phyloP scores from a whole-genome alignment of 345 rosid genomes.

The Camelina laxa region DNA sequence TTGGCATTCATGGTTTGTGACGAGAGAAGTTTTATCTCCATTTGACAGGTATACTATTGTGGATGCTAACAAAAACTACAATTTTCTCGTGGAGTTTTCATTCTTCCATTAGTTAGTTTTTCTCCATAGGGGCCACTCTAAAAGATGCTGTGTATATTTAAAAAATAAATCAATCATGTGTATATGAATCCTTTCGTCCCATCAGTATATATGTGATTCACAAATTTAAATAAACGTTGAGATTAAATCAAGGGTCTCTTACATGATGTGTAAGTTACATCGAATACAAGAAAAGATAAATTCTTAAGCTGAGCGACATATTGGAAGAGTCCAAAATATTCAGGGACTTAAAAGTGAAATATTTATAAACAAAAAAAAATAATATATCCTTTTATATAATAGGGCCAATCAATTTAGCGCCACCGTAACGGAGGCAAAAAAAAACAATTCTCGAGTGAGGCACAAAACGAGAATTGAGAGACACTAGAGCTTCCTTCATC shows the following conservation, averaged over 20 bases:
- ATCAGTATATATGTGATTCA: conserved; percentile 3
- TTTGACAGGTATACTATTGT: conserved; percentile 36
- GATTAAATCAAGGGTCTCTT: not conserved
- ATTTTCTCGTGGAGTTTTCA: not conserved
- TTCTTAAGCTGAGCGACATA: conserved; percentile 20
- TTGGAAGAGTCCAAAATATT: conserved; percentile 1
- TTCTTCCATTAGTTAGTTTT: conserved; percentile 16
- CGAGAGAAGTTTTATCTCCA: conserved; percentile 16
- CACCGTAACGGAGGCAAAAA: not conserved
- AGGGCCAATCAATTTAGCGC: conserved; percentile 21
- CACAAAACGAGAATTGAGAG: conserved; percentile 1
- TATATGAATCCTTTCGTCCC: conserved; percentile 10
- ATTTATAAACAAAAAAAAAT: not conserved
- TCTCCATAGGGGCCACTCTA: not conserved
- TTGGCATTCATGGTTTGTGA: not conserved
- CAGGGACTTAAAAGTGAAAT: conserved; percentile 8
- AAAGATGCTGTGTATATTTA: conserved; percentile 17
- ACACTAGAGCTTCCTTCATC: conserved; percentile 2
- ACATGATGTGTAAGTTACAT: too few species aligned
- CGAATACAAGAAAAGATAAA: not conserved
- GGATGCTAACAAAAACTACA: conserved; percentile 28
- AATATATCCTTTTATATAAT: not conserved
- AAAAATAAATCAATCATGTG: not conserved
- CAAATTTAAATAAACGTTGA: conserved; percentile 5
- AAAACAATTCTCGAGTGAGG: not conserved